Conservation (phyloP, 257 asterid species). For the Solanum corneliomulleri region DNA sequence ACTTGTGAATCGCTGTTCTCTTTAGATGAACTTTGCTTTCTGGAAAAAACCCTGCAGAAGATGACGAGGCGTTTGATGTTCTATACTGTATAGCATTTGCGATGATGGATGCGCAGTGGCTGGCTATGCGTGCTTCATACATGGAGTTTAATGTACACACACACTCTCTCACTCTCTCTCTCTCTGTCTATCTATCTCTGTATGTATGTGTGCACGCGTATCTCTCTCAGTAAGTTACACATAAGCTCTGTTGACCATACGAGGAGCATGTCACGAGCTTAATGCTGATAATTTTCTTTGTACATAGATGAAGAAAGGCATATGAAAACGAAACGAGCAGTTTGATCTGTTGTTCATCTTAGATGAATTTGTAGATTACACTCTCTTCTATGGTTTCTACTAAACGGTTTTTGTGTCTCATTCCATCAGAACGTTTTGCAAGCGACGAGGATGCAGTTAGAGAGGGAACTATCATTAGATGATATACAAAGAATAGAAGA, state of each 20-base stretch:
- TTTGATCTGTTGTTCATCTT: background rate
- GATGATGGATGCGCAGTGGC: constrained; percentile 98
- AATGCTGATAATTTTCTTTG: background rate
- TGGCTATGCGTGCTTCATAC: constrained; percentile 93
- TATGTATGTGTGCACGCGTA: background rate
- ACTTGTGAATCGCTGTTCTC: background rate
- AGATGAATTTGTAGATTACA: background rate
- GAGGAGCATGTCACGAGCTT: background rate
- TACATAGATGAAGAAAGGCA: background rate
- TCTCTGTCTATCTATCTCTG: background rate
- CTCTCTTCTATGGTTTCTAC: background rate
- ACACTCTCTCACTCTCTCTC: constrained; percentile 5
- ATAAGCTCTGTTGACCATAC: background rate
- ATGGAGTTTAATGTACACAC: constrained; percentile 32
- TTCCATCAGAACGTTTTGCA: constrained; percentile 61
- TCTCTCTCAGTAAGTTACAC: background rate
- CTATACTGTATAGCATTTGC: constrained; percentile 77
- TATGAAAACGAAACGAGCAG: background rate
- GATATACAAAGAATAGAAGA: constrained; percentile 70
- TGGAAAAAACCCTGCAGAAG: constrained; percentile 37
- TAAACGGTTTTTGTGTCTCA: background rate
- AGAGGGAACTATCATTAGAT: constrained; percentile 81
- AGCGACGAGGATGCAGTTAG: constrained; percentile 69
- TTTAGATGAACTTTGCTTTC: background rate
- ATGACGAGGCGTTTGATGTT: constrained; percentile 74